phyloP scores from a whole-genome alignment of 805 yeast genomes.

The Yamadazyma endophytica region DNA sequence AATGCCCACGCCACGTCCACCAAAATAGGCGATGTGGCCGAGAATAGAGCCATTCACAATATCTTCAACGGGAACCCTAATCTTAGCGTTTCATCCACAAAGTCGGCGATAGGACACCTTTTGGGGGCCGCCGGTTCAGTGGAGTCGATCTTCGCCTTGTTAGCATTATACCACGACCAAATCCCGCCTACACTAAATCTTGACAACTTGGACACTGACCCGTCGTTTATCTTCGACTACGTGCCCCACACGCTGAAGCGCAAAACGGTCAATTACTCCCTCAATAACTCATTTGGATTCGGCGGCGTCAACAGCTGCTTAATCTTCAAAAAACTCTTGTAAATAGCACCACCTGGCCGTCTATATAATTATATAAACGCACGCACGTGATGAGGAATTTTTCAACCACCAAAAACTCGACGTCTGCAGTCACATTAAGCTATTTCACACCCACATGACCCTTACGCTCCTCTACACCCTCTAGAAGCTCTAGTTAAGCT shows the following conservation, averaged over 20 bases:
- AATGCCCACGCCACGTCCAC: constrained; percentile 99
- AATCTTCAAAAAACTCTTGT: constrained; percentile 5
- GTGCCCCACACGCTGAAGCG: constrained; percentile 45
- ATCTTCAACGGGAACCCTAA: constrained; percentile 33
- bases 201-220: constrained; percentile 32
- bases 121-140: constrained; percentile 96
- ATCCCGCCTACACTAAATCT: constrained; percentile 85
- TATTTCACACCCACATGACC: too few species aligned
- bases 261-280: constrained; percentile 49
- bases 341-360: too few species aligned
- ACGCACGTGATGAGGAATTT: too few species aligned
- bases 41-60: constrained; percentile 64
- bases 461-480: too few species aligned
- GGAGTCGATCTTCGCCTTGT: constrained; percentile 76
- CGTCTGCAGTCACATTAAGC: too few species aligned
- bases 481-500: too few species aligned
- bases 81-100: constrained; percentile 70
- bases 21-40: constrained; percentile 82
- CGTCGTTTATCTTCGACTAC: constrained; percentile 51
- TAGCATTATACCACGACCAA: constrained; percentile 52
- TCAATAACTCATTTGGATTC: constrained; percentile 93
- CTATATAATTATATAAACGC: too few species aligned
- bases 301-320: constrained; percentile 93
- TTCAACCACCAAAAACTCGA: too few species aligned
- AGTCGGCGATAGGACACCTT: constrained; percentile 91